phyloP scores from a whole-genome alignment of 345 rosid species.

The Rhodamnia rubescens region DNA sequence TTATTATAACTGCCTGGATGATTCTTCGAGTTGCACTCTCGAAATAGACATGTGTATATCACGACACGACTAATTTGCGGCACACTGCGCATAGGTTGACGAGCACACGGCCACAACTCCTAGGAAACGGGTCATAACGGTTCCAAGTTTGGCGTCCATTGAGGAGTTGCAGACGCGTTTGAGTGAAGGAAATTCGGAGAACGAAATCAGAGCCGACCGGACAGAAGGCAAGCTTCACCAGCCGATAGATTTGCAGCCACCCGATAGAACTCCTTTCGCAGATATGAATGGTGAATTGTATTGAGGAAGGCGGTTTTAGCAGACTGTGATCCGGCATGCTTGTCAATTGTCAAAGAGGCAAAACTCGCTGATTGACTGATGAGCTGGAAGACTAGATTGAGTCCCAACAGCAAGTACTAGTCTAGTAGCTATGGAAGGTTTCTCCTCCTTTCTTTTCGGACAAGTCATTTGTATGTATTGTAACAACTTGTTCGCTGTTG shows the following conservation, averaged over 20 bases:
- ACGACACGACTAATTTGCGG: neutral
- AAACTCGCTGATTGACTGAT: neutral
- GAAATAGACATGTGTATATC: neutral
- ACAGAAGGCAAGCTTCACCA: slow-evolving; percentile 22
- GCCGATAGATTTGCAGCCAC: slow-evolving; percentile 10
- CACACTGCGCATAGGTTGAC: slow-evolving; percentile 38
- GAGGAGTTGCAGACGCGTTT: slow-evolving; percentile 48
- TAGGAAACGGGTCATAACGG: slow-evolving; percentile 35
- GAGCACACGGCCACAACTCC: slow-evolving; percentile 32
- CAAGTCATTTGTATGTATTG: neutral
- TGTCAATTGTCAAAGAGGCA: neutral
- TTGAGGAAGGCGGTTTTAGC: neutral
- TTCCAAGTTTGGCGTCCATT: slow-evolving; percentile 61
- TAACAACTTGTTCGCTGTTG: neutral
- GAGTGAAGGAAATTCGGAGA: slow-evolving; percentile 3
- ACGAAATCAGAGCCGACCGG: slow-evolving; percentile 10
- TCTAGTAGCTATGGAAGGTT: neutral
- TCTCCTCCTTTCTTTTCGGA: neutral
- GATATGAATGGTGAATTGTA: slow-evolving; percentile 30
- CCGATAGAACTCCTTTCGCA: slow-evolving; percentile 55
- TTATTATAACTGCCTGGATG: too few species aligned
- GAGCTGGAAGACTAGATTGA: neutral
- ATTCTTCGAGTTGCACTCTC: neutral
- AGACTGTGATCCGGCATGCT: neutral
- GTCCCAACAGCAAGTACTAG: neutral